Conservation (phyloP, 306 rosid species). For the Cicer bijugum region DNA sequence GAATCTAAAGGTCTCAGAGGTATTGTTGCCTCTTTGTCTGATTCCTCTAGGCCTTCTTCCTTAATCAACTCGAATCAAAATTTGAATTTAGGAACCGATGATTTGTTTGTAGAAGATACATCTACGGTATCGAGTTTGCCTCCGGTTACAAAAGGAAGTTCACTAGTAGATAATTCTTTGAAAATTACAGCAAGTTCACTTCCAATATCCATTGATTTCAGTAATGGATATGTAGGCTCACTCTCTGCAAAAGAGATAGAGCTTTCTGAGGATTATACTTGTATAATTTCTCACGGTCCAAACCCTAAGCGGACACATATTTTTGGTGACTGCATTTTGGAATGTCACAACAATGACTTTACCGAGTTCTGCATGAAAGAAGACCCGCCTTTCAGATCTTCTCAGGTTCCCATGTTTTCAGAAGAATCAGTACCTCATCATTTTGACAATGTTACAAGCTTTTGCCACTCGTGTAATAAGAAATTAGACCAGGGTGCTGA, state of each 20-base stretch:
- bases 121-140: slow-evolving; percentile 41
- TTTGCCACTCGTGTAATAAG: slow-evolving; percentile 63
- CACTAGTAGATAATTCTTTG: slow-evolving; percentile 47
- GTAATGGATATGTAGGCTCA: slow-evolving; percentile 54
- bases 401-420: slow-evolving; percentile 42
- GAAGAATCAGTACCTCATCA: slow-evolving; percentile 44
- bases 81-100: slow-evolving; percentile 43
- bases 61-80: slow-evolving; percentile 40
- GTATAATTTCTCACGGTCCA: slow-evolving; percentile 94
- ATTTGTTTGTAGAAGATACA: slow-evolving; percentile 44
- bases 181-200: slow-evolving; percentile 61
- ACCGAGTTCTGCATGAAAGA: slow-evolving; percentile 55
- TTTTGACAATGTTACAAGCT: slow-evolving; percentile 44
- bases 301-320: slow-evolving; percentile 80
- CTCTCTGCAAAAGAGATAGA: slow-evolving; percentile 80
- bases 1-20: slow-evolving; percentile 49
- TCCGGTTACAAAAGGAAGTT: slow-evolving; percentile 38
- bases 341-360: slow-evolving; percentile 64
- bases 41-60: slow-evolving; percentile 50
- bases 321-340: slow-evolving; percentile 90
- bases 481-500: slow-evolving; percentile 55
- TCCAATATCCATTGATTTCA: slow-evolving; percentile 63
- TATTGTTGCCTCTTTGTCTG: slow-evolving; percentile 48
- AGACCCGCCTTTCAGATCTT: slow-evolving; percentile 50
- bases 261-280: slow-evolving; percentile 92